Conservation (phyloP, 352 stramenopile genomes). For the Globisporangium camurandrum region DNA sequence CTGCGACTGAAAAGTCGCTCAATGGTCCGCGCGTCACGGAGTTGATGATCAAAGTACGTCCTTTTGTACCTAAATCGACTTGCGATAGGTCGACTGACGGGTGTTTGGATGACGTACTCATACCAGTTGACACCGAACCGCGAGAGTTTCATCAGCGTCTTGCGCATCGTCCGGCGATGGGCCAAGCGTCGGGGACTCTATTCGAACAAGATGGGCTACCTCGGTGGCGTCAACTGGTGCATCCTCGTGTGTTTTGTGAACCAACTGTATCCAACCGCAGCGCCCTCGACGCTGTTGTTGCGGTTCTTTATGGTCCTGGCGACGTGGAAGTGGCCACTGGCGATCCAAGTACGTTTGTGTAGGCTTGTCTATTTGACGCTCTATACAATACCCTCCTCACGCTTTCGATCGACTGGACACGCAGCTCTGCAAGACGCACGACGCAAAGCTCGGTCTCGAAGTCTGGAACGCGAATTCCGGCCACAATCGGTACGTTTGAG, state of each 20-base stretch:
- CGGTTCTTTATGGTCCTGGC: constrained; percentile 89
- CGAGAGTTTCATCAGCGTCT: constrained; percentile 83
- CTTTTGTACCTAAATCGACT: background rate
- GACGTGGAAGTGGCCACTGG: constrained; percentile 87
- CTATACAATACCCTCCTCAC: constrained; percentile 11
- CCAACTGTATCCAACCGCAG: constrained; percentile 82
- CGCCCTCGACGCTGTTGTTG: constrained; percentile 73
- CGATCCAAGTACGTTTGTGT: constrained; percentile 88
- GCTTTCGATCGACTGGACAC: no score
- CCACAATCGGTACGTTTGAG: constrained; percentile 59
- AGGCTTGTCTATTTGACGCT: no score
- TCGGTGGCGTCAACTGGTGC: constrained; percentile 98
- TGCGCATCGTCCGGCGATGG: constrained; percentile 85
- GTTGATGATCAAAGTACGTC: constrained; percentile 81
- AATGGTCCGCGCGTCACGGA: constrained; percentile 89
- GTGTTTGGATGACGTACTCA: background rate
- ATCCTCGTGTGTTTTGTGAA: constrained; percentile 98
- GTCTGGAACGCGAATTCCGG: constrained; percentile 86
- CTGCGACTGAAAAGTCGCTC: constrained; percentile 83
- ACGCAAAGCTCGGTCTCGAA: constrained; percentile 79
- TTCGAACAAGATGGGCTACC: constrained; percentile 98
- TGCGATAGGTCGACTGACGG: background rate
- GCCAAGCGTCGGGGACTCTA: constrained; percentile 94
- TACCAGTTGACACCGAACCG: constrained; percentile 77
- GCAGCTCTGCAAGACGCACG: constrained; percentile 79